A percentile compares a stretch with the other conserved stretches of the same genome.
Evolutionary conservation across 345 rosid species (phyloP).

Genomic region (Hevea brasiliensis): DNA sequence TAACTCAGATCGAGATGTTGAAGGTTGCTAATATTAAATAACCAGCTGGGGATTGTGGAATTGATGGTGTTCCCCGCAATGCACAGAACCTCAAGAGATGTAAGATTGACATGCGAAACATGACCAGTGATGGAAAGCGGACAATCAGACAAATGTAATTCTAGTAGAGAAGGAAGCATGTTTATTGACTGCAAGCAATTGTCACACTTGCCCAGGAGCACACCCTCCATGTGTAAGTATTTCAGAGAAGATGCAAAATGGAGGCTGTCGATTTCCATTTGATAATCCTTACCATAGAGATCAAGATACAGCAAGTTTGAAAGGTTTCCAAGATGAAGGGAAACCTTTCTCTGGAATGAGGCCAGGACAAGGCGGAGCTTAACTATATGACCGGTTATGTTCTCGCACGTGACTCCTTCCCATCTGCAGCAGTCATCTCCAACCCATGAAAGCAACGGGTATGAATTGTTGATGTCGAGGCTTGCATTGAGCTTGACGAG

Average conservation of each 20-base stretch:
- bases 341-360: constrained; percentile 30
- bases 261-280: not conserved
- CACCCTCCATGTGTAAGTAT: constrained; percentile 5
- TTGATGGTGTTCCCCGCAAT: not conserved
- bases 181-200: constrained; percentile 4
- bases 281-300: not conserved
- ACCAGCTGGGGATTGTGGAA: not conserved
- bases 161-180: constrained; percentile 7
- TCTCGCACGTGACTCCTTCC: too few species aligned
- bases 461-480: too few species aligned
- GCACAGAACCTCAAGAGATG: constrained; percentile 7
- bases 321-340: constrained; percentile 36
- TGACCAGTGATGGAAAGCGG: not conserved
- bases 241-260: not conserved
- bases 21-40: constrained; percentile 5
- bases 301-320: constrained; percentile 28
- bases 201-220: not conserved
- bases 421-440: too few species aligned
- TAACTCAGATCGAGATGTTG: not conserved
- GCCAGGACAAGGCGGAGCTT: not conserved
- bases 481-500: too few species aligned
- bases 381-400: too few species aligned
- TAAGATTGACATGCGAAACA: not conserved
- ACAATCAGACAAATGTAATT: not conserved
- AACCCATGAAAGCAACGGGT: too few species aligned